Conservation (phyloP, 2,329 filamentous ascomycete genomes). For the Mariannaea sp. region DNA sequence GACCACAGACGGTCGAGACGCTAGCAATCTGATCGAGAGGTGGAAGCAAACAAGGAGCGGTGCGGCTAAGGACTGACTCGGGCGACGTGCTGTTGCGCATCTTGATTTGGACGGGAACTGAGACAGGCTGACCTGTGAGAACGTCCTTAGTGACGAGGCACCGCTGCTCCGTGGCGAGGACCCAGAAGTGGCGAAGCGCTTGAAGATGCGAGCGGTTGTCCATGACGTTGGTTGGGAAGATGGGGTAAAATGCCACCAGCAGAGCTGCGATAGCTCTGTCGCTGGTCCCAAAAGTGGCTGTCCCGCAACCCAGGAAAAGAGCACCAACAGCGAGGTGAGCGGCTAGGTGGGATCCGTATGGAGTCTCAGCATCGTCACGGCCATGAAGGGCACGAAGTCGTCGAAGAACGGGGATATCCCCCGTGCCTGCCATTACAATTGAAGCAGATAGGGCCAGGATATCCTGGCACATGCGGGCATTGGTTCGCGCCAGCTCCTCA, state of each 20-base stretch:
- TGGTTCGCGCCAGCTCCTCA: conserved; percentile 78
- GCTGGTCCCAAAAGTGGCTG: conserved; percentile 86
- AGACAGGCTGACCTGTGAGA: conserved; percentile 78
- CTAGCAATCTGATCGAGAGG: conserved; percentile 66
- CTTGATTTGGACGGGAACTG: conserved; percentile 70
- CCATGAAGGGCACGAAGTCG: conserved; percentile 87
- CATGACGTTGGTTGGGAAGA: conserved; percentile 86
- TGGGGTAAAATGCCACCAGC: conserved; percentile 89
- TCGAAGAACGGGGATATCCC: conserved; percentile 83
- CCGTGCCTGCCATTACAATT: conserved; percentile 94
- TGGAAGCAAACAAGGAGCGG: conserved; percentile 65
- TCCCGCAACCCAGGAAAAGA: conserved; percentile 90
- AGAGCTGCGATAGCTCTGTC: conserved; percentile 85
- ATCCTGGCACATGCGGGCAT: conserved; percentile 89
- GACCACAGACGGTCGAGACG: conserved; percentile 64
- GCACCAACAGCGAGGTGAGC: conserved; percentile 89
- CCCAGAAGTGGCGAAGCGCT: conserved; percentile 97
- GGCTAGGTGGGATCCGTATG: conserved; percentile 93
- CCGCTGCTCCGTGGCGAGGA: conserved; percentile 85
- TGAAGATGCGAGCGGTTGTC: conserved; percentile 96
- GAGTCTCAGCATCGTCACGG: conserved; percentile 78
- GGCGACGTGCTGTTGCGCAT: conserved; percentile 52
- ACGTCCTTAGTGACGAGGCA: conserved; percentile 89
- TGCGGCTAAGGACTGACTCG: conserved; percentile 48
- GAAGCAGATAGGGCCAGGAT: conserved; percentile 80